phyloP scores from a whole-genome alignment of 495 filamentous ascomycete species.

The Jackrogersella multiformis region DNA sequence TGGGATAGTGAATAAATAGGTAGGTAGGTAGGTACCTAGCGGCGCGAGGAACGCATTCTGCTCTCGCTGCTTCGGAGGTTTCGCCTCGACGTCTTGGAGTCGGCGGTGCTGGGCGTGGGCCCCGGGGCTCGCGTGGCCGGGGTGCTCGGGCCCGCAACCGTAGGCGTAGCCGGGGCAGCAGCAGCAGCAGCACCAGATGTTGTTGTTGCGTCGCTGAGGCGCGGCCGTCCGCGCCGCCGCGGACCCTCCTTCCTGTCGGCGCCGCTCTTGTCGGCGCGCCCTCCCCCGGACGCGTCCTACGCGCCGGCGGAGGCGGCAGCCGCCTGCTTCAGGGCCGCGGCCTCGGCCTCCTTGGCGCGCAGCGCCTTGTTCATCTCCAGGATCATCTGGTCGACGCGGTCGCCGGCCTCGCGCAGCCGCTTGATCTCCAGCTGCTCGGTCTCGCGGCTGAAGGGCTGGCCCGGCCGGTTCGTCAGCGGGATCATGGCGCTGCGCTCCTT shows the following conservation, averaged over 20 bases:
- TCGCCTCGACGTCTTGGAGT: no score
- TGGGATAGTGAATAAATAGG: no score
- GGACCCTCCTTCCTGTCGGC: neutral
- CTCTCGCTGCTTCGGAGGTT: no score
- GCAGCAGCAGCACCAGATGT: neutral
- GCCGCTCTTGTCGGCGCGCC: neutral
- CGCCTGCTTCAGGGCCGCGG: slow-evolving; percentile 54
- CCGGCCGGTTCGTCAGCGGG: slow-evolving; percentile 67
- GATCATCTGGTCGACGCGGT: slow-evolving; percentile 72
- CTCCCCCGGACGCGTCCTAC: slow-evolving; percentile 25
- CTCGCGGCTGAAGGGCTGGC: slow-evolving; percentile 77
- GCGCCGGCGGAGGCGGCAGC: slow-evolving; percentile 34
- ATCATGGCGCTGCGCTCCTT: slow-evolving; percentile 74
- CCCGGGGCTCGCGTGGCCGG: no score
- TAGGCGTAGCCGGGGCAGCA: no score
- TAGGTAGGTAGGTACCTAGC: no score
- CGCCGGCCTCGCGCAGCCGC: slow-evolving; percentile 74
- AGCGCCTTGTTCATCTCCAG: slow-evolving; percentile 70
- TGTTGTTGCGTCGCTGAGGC: neutral
- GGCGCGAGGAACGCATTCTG: no score
- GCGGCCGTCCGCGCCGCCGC: neutral
- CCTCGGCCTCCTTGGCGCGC: slow-evolving; percentile 65
- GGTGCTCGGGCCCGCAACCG: no score
- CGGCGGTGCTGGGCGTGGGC: no score
- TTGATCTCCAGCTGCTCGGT: slow-evolving; percentile 77